Conservation (phyloP, 371 early-diverging fungal genomes). For the Cokeromyces recurvatus region DNA sequence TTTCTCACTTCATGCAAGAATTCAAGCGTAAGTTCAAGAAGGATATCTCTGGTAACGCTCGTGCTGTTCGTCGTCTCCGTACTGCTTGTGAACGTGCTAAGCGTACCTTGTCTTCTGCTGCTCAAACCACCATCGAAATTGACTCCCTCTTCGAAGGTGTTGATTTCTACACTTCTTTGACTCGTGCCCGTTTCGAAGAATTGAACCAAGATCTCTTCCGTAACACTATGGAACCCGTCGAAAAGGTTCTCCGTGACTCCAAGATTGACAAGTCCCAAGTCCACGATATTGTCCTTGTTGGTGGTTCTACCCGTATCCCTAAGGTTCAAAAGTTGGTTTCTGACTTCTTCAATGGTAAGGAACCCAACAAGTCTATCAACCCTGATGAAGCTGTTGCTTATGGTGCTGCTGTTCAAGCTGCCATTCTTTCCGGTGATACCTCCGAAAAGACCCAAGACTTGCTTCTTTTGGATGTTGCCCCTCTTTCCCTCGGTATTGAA, state of each 20-base stretch:
- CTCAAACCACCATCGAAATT: slow-evolving; percentile 84
- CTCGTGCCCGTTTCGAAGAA: slow-evolving; percentile 94
- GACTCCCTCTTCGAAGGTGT: slow-evolving; percentile 91
- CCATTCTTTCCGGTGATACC: slow-evolving; percentile 77
- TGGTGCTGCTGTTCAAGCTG: slow-evolving; percentile 97
- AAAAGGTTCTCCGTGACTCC: slow-evolving; percentile 85
- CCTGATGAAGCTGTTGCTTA: slow-evolving; percentile 97
- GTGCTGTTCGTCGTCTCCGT: slow-evolving; percentile 91
- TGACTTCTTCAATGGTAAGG: slow-evolving; percentile 95
- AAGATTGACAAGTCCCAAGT: slow-evolving; percentile 91
- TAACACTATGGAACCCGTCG: slow-evolving; percentile 82
- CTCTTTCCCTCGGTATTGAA: slow-evolving; percentile 92
- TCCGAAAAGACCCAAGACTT: slow-evolving; percentile 68
- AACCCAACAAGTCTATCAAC: slow-evolving; percentile 94
- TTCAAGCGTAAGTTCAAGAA: slow-evolving; percentile 85
- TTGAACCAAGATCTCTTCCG: slow-evolving; percentile 87
- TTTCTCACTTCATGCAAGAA: slow-evolving; percentile 76
- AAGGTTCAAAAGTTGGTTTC: slow-evolving; percentile 98
- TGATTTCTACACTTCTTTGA: slow-evolving; percentile 82
- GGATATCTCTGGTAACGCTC: slow-evolving; percentile 80
- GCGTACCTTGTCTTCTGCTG: slow-evolving; percentile 89
- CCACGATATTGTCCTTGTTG: slow-evolving; percentile 98
- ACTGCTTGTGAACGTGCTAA: slow-evolving; percentile 97
- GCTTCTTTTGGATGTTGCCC: slow-evolving; percentile 86
- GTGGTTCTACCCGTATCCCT: slow-evolving; percentile 99